Evolutionary conservation across 768 basidiomycete genomes (phyloP).

Genomic region (Suillus paluster): DNA sequence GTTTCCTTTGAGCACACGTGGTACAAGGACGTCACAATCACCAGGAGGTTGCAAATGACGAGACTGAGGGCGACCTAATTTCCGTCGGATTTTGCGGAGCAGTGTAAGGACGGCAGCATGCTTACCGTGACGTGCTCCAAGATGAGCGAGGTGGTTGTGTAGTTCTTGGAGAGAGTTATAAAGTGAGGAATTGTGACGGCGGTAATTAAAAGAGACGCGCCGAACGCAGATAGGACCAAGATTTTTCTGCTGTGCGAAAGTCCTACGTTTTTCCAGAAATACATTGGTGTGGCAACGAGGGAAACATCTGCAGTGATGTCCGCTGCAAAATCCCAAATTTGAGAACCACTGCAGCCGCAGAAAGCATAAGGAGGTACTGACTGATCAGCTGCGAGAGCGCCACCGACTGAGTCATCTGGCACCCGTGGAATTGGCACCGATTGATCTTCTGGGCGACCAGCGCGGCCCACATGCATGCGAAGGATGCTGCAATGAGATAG

Average conservation of each 20-base stretch:
- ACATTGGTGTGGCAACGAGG: conserved; percentile 24
- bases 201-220: conserved; percentile 22
- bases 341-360: neutral
- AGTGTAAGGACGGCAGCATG: neutral
- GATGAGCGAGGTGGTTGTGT: conserved; percentile 13
- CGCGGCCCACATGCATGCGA: conserved; percentile 29
- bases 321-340: conserved; percentile 15
- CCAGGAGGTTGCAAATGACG: conserved; percentile 31
- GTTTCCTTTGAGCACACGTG: conserved; percentile 13
- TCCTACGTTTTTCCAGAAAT: conserved; percentile 10
- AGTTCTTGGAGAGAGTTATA: conserved; percentile 5
- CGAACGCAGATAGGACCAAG: conserved; percentile 23
- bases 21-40: conserved; percentile 27
- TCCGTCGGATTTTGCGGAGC: neutral
- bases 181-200: conserved; percentile 25
- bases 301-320: conserved; percentile 21
- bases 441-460: conserved; percentile 19
- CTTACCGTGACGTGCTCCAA: conserved; percentile 30
- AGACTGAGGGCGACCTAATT: conserved; percentile 25
- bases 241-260: conserved; percentile 19
- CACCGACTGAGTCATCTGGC: conserved; percentile 5
- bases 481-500: conserved; percentile 15
- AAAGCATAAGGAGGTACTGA: conserved; percentile 10
- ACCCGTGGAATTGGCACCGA: conserved; percentile 11
- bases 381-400: conserved; percentile 27